Evolutionary conservation across 1,284 basidiomycete genomes (phyloP).

Genomic region (Xerocomus minutiporus): DNA sequence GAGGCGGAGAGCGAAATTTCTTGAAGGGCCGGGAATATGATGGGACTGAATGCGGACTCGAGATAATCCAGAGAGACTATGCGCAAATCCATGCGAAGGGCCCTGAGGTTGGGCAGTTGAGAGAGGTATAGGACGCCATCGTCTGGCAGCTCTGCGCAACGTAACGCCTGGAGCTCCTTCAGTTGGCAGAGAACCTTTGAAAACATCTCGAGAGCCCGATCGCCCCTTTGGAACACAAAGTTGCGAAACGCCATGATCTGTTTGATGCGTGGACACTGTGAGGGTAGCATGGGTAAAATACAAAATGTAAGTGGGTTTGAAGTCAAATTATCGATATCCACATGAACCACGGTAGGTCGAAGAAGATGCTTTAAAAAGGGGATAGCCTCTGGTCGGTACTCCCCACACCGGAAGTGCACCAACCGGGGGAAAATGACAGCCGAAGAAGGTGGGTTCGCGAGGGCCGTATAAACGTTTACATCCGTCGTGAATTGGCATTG

Average conservation of each 20-base stretch:
- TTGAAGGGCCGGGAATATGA: conserved; percentile 21
- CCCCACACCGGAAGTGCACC: conserved; percentile 27
- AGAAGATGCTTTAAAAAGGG: conserved; percentile 22
- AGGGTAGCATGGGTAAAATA: conserved; percentile 21
- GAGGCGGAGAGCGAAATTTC: conserved; percentile 23
- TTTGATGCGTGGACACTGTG: conserved; percentile 22
- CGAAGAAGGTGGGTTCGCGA: conserved; percentile 16
- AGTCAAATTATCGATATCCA: conserved; percentile 31
- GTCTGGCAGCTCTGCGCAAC: conserved; percentile 28
- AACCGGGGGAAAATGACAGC: conserved; percentile 21
- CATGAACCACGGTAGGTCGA: conserved; percentile 22
- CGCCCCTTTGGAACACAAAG: conserved; percentile 26
- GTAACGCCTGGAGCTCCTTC: conserved; percentile 22
- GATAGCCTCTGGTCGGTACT: conserved; percentile 22
- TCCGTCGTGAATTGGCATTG: conserved; percentile 26
- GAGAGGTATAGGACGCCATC: conserved; percentile 22
- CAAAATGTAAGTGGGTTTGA: conserved; percentile 20
- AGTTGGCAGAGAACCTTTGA: conserved; percentile 23
- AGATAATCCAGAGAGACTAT: conserved; percentile 21
- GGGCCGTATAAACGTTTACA: conserved; percentile 19
- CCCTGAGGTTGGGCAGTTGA: conserved; percentile 20
- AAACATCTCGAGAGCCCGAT: conserved; percentile 21
- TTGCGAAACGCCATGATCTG: conserved; percentile 30
- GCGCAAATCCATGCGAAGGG: conserved; percentile 27
- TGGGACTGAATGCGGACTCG: conserved; percentile 12